phyloP scores from a whole-genome alignment of 169 alveolate genomes.

The Pseudocohnilembus persalinus region DNA sequence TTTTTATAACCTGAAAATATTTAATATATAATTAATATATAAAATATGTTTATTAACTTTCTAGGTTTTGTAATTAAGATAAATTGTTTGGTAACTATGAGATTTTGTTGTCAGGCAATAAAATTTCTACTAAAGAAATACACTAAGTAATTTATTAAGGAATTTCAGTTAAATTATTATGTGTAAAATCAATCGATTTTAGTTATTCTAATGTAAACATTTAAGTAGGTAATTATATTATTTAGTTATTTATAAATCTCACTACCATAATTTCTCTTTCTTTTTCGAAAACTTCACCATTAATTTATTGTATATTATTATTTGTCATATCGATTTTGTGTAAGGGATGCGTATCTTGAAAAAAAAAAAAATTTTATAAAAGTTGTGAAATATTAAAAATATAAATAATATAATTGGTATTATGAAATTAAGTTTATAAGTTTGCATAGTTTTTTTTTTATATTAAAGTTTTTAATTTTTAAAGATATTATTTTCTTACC shows the following conservation, averaged over 20 bases:
- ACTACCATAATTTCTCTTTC: conserved; percentile 43
- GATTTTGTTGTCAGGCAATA: conserved; percentile 69
- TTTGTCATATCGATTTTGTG: conserved; percentile 70
- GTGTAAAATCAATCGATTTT: conserved; percentile 69
- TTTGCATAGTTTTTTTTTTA: no score
- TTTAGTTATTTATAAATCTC: conserved; percentile 55
- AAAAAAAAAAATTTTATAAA: no score
- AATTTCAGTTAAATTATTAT: conserved; percentile 55
- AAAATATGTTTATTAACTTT: no score
- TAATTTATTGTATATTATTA: conserved; percentile 62
- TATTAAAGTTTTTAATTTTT: no score
- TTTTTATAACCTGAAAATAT: no score
- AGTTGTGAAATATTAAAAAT: no score
- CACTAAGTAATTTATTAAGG: conserved; percentile 60
- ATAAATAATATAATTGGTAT: no score
- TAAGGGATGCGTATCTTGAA: conserved; percentile 57
- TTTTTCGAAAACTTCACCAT: conserved; percentile 45
- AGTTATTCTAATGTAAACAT: conserved; percentile 57
- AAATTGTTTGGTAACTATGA: conserved; percentile 60
- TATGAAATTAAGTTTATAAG: no score
- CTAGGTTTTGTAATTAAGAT: conserved; percentile 63
- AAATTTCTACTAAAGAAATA: conserved; percentile 69
- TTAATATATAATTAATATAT: no score
- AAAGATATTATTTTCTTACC: no score
- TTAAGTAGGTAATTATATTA: conserved; percentile 51